These are phyloP conservation scores for Schrenkiella parvula DNA, from an alignment of 345 rosid genomes.

Conservation along the genomic window DNA sequence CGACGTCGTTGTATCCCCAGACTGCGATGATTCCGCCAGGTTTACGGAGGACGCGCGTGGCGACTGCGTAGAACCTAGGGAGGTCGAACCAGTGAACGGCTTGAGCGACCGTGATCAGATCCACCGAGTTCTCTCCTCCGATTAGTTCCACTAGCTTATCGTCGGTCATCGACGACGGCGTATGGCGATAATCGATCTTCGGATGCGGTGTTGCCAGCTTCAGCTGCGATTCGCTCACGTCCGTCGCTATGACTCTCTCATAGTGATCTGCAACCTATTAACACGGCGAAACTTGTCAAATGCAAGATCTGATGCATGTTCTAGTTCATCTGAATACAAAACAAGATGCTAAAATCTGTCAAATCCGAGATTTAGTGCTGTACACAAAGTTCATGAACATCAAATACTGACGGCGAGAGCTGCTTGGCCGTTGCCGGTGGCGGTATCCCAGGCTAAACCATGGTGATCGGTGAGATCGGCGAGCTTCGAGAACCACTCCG, in stretches of 20 bases:
- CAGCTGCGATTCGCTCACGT: constrained; percentile 35
- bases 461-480: constrained; percentile 45
- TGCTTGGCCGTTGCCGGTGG: constrained; percentile 76
- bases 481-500: constrained; percentile 56
- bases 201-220: constrained; percentile 29
- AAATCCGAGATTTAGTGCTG: not conserved
- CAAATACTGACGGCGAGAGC: constrained; percentile 43
- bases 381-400: constrained; percentile 1
- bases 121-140: constrained; percentile 36
- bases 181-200: constrained; percentile 18
- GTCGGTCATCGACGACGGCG: constrained; percentile 26
- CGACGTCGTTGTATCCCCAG: constrained; percentile 53
- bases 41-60: constrained; percentile 43
- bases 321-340: not conserved
- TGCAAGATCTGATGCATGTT: constrained; percentile 10
- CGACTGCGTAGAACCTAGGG: constrained; percentile 50
- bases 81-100: constrained; percentile 75
- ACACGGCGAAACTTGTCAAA: not conserved
- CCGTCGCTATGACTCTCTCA: constrained; percentile 31
- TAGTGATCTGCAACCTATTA: constrained; percentile 34
- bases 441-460: constrained; percentile 61
- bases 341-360: not conserved
- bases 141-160: constrained; percentile 30
- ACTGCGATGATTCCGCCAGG: constrained; percentile 60
- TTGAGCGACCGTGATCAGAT: constrained; percentile 53